Percentiles rank a stretch among this genome's conserved stretches.
Conservation (phyloP, 331 rosid species). For the Phaseolus coccineus region DNA sequence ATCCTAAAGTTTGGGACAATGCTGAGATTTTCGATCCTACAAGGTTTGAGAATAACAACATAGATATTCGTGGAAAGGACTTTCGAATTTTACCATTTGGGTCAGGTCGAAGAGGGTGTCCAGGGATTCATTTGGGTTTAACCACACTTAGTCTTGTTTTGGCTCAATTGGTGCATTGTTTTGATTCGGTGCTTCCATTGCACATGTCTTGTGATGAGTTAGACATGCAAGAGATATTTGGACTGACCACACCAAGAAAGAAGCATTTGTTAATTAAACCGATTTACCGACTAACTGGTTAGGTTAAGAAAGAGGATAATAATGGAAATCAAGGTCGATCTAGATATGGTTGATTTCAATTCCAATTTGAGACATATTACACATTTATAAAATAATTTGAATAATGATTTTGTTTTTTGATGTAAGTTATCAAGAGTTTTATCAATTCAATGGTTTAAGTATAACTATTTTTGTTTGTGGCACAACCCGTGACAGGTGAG, state of each 20-base stretch:
- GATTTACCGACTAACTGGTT: too few relatives aligned
- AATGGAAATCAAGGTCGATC: not conserved
- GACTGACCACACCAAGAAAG: conserved; percentile 35
- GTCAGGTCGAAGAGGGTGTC: conserved; percentile 54
- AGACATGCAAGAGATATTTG: too few relatives aligned
- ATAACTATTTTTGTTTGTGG: too few relatives aligned
- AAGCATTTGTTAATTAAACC: too few relatives aligned
- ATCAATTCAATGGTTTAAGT: not conserved
- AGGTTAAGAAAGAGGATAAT: too few relatives aligned
- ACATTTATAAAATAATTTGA: too few relatives aligned
- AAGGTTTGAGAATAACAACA: conserved; percentile 40
- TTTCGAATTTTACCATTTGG: conserved; percentile 9
- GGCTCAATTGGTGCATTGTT: too few relatives aligned
- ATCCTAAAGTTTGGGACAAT: conserved; percentile 51
- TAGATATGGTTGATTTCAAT: not conserved
- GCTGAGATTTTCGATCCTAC: conserved; percentile 46
- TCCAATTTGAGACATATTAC: not conserved
- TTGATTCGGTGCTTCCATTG: too few relatives aligned
- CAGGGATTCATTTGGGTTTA: conserved; percentile 52
- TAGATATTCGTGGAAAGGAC: conserved; percentile 46
- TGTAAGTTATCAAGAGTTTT: too few relatives aligned
- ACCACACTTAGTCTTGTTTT: not conserved
- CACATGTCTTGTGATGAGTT: too few relatives aligned
- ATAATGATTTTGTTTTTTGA: too few relatives aligned
- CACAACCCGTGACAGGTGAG: too few relatives aligned